Evolutionary conservation across 2,329 filamentous ascomycete species (phyloP).

Genomic region (Podosphaera leucotricha): DNA sequence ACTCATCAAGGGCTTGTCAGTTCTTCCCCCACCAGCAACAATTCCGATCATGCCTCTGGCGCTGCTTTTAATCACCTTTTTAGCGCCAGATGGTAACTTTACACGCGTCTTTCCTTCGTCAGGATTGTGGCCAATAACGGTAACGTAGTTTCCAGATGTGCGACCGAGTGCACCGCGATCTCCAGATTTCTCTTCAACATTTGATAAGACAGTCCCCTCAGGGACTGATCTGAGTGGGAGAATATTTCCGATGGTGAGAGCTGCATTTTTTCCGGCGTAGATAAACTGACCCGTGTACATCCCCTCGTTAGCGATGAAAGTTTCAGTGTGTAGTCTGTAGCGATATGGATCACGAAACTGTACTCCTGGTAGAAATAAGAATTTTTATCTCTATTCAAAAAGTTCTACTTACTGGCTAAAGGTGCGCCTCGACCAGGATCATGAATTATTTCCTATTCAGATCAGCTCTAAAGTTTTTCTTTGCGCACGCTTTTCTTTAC

Average conservation of each 20-base stretch:
- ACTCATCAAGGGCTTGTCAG: constrained; percentile 97
- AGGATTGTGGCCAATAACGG: constrained; percentile 90
- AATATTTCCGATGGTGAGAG: constrained; percentile 91
- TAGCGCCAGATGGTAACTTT: constrained; percentile 96
- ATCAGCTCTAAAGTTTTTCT: constrained; percentile 47
- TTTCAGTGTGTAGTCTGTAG: constrained; percentile 95
- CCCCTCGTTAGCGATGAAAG: constrained; percentile 99
- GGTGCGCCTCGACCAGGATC: constrained; percentile 91
- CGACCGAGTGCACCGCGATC: constrained; percentile 91
- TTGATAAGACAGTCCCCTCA: constrained; percentile 97
- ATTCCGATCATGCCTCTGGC: constrained; percentile 98
- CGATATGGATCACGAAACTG: constrained; percentile 94
- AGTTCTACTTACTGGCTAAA: constrained; percentile 57
- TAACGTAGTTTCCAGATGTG: constrained; percentile 98
- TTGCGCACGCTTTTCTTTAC: neutral
- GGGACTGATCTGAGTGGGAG: constrained; percentile 84
- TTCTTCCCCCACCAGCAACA: constrained; percentile 96
- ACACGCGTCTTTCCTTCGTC: constrained; percentile 99
- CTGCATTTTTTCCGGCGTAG: constrained; percentile 98
- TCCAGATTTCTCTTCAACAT: constrained; percentile 97
- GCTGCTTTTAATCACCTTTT: constrained; percentile 90
- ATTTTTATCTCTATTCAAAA: neutral
- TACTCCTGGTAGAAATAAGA: neutral
- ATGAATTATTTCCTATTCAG: constrained; percentile 52
- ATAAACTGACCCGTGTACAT: constrained; percentile 99